Evolutionary conservation across 345 rosid species (phyloP), one percentile per base, ranked within the genome.

Genomic region (Arabidopsis suecica): DNA sequence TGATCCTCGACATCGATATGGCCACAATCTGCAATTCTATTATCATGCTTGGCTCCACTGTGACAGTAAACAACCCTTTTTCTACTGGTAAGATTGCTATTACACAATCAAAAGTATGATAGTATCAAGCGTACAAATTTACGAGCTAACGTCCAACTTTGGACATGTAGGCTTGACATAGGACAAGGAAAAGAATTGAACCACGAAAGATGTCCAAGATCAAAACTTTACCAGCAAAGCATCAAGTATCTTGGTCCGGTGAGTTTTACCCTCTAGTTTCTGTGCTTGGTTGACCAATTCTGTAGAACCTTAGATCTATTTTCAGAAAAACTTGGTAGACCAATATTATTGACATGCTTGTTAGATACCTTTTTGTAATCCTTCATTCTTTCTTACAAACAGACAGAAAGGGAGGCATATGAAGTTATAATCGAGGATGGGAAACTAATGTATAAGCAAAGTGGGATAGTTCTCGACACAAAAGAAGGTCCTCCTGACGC

Each of bases 161-260:
- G 51, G 57, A 75, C 56, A 12, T 63, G 67, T 84, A 93, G 98
- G 98, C 96, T 93, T 54, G 97, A 93, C 70, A 86, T 93, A 28
- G 97, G 97, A 80, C 86, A 83, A 76, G 98, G 98, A 50, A 88
- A 67, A 88, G 88, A 86, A 80, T 79, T 85, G 44, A 77, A 82
- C 78, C 85, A 80, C 9, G 97, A 91, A 44, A 87, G 85, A 71
- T 93, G 98, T 73, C 87, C 84, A 11, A 75, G 93, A 70, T 74
- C 82, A 32, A 91, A 83, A 84, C 96, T 93, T 76, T 91, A 84
- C 33, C 97, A 88, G 28, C 98, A 93, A 72, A 88, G 96, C 85
- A 91, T 93, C 78, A 91, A 91, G 83, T 93, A 93, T 78, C 98
- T 93, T 23, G 98, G 93, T 69, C 97, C 94, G 65, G 98, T 93